These are phyloP conservation scores for Wallacemonas collosoma DNA, from an alignment of 208 protist genomes.

Conservation along the genomic window DNA sequence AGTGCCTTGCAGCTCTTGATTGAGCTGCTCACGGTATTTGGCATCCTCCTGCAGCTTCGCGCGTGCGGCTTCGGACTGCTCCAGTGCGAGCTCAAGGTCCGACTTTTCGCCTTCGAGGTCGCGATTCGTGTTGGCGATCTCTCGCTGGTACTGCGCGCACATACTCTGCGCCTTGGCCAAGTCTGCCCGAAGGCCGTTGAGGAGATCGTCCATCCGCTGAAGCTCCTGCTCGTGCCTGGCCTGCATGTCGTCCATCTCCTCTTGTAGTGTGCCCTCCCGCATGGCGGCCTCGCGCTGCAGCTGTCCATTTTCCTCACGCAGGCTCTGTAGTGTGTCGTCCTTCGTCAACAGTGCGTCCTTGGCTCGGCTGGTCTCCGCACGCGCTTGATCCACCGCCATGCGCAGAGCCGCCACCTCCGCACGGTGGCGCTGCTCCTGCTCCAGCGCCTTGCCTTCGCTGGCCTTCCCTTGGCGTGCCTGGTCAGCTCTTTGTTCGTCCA, in stretches of 20 bases:
- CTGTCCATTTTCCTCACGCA: slow-evolving; percentile 64
- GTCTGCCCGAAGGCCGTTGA: slow-evolving; percentile 78
- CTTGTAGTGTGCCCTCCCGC: slow-evolving; percentile 52
- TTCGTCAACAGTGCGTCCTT: slow-evolving; percentile 46
- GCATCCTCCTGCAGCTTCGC: slow-evolving; percentile 69
- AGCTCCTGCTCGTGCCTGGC: slow-evolving; percentile 69
- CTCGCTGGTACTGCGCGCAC: slow-evolving; percentile 60
- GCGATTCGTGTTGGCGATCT: slow-evolving; percentile 50
- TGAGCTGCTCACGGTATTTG: slow-evolving; percentile 72
- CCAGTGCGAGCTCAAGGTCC: slow-evolving; percentile 61
- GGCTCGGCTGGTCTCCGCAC: slow-evolving; percentile 42
- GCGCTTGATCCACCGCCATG: slow-evolving; percentile 51
- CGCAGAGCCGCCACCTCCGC: slow-evolving; percentile 54
- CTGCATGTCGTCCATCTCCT: slow-evolving; percentile 58
- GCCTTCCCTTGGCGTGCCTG: slow-evolving; percentile 32
- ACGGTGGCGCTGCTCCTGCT: slow-evolving; percentile 50
- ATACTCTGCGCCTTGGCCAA: slow-evolving; percentile 60
- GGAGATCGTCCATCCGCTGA: slow-evolving; percentile 73
- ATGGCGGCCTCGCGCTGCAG: slow-evolving; percentile 57
- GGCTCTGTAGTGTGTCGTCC: slow-evolving; percentile 45
- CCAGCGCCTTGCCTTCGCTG: slow-evolving; percentile 49
- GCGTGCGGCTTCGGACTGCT: slow-evolving; percentile 56
- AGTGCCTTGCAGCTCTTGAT: slow-evolving; percentile 83
- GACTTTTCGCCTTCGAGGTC: slow-evolving; percentile 48
- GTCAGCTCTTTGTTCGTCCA: slow-evolving; percentile 46